Percentiles rank a stretch among this genome's conserved stretches.
Conservation (phyloP, 2,329 filamentous ascomycete genomes). For the Trichoderma aggressivum region DNA sequence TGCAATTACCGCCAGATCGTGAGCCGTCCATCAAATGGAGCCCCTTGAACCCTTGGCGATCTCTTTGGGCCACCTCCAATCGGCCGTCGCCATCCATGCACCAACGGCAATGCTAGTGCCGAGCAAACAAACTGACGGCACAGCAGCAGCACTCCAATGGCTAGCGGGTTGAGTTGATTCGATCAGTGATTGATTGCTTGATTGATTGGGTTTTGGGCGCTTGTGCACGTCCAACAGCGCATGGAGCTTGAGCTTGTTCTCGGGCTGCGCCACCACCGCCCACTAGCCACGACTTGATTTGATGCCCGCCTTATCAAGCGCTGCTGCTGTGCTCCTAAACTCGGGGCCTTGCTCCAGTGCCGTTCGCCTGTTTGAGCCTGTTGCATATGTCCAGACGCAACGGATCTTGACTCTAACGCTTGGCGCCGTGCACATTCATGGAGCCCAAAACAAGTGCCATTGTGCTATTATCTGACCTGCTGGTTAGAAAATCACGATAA, state of each 20-base stretch:
- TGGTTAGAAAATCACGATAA: constrained; percentile 4
- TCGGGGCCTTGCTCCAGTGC: not conserved
- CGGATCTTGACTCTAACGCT: constrained; percentile 10
- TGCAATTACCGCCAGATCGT: constrained; percentile 12
- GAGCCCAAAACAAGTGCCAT: constrained; percentile 8
- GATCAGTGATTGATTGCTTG: no score
- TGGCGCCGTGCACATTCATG: constrained; percentile 10
- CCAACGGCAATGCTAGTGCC: constrained; percentile 4
- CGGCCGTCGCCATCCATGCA: not conserved
- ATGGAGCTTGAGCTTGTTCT: not conserved
- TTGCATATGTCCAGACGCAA: constrained; percentile 12
- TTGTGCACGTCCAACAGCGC: not conserved
- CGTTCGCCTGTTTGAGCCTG: constrained; percentile 7
- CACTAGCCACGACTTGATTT: constrained; percentile 9
- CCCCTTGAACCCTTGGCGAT: constrained; percentile 10
- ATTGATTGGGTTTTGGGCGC: no score
- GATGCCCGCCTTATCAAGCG: not conserved
- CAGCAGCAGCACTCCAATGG: not conserved
- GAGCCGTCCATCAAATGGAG: not conserved
- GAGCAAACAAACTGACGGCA: not conserved
- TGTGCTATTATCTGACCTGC: not conserved
- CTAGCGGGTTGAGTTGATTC: no score
- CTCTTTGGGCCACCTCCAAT: constrained; percentile 1
- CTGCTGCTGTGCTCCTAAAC: not conserved
- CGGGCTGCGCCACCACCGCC: constrained; percentile 10